Evolutionary conservation across 345 rosid genomes (phyloP), one percentile per base, ranked within the genome.

Genomic region (Conringia planisiliqua): DNA sequence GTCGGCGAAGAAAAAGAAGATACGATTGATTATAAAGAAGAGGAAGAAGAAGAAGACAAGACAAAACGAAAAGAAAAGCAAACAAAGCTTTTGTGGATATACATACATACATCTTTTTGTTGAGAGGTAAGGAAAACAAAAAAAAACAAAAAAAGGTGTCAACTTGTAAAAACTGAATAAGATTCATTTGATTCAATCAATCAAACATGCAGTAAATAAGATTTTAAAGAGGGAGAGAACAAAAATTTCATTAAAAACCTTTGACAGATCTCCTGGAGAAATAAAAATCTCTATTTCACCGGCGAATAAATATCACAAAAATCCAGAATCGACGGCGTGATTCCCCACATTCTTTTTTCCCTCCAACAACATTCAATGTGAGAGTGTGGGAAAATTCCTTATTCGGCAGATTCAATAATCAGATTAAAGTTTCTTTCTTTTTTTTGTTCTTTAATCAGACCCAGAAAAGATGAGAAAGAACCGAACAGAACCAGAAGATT

Each of bases 221-320:
- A 26, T 0, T 32, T 42, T n/a, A 69, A 13, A 55, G 57, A 39
- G 52, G 5, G 46, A 63, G 52, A 29, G 10, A 13, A 38, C 5
- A 12, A 52, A 39, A 3, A 3, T 32, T 60, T 10, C 26, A 52
- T 55, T 56, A 7, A 50, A 51, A 40, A 63, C 75, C 71, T 77
- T 77, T 47, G 44, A 77, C 82, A 82, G 82, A 74, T 84, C 86
- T 68, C 72, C 70, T 72, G 71, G 18, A 80, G 5, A 50, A 22
- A 5, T 7, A 44, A 11, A 6, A 63, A 68, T 79, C 79, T 85
- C 86, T 81, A 78, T 83, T 89, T 87, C 88, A 87, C 84, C 86
- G 70, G 84, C 84, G 77, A 66, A 71, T 66, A 60, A 77, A 74
- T 62, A 59, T 60, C 78, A 65, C 40, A 40, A 65, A 27, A 30